phyloP scores from a whole-genome alignment of 2,329 filamentous ascomycete species.

The Fusarium nematophilum region DNA sequence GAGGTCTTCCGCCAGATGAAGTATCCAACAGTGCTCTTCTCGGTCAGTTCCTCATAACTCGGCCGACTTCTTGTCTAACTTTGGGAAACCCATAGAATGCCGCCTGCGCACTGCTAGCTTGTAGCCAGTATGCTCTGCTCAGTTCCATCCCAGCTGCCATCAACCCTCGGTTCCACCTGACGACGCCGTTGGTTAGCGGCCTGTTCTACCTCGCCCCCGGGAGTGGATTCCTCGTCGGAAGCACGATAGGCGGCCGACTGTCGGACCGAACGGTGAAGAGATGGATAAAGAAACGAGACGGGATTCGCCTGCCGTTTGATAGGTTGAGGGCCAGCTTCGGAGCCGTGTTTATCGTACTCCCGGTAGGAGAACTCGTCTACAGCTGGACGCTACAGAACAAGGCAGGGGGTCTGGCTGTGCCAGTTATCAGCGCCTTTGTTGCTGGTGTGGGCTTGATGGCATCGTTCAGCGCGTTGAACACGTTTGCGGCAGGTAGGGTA shows the following conservation, averaged over 20 bases:
- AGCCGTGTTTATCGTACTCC: constrained; percentile 47
- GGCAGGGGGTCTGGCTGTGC: constrained; percentile 49
- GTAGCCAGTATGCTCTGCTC: constrained; percentile 77
- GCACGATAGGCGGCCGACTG: constrained; percentile 75
- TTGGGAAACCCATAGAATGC: too few species aligned
- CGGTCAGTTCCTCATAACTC: constrained; percentile 73
- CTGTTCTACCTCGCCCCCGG: constrained; percentile 79
- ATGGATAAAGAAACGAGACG: constrained; percentile 61
- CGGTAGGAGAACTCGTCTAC: constrained; percentile 47
- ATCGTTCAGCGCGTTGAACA: constrained; percentile 53
- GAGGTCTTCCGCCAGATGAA: too few species aligned
- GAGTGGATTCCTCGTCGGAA: constrained; percentile 73
- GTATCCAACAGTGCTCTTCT: too few species aligned
- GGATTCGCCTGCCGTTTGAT: constrained; percentile 46
- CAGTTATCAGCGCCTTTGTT: constrained; percentile 48
- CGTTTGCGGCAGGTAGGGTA: constrained; percentile 51
- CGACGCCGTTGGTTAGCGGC: constrained; percentile 70
- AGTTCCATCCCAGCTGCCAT: constrained; percentile 77
- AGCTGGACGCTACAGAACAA: constrained; percentile 50
- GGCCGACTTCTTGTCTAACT: too few species aligned
- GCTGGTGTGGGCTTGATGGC: constrained; percentile 51
- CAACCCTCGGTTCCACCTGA: constrained; percentile 75
- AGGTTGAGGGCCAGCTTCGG: constrained; percentile 47
- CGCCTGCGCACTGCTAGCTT: constrained; percentile 70
- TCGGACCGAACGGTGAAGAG: constrained; percentile 73